Evolutionary conservation across 352 stramenopile genomes (phyloP).

Genomic region (Phytopythium ostracodes): DNA sequence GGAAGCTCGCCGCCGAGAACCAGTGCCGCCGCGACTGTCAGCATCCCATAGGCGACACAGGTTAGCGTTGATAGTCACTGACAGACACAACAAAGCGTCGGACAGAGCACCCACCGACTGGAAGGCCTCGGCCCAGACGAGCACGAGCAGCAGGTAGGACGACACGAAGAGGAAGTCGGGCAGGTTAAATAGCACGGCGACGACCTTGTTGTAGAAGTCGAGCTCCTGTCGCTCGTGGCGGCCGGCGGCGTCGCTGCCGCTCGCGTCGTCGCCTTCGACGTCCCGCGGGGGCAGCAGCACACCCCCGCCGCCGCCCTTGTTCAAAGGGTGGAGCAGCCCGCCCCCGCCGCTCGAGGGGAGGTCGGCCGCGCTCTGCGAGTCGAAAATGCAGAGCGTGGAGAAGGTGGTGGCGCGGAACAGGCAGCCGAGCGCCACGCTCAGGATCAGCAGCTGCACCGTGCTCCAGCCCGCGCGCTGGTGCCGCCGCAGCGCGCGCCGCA

Average conservation of each 20-base stretch:
- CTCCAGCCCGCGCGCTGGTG: constrained; percentile 72
- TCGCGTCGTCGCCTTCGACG: constrained; percentile 12
- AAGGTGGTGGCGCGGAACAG: constrained; percentile 85
- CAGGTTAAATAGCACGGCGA: constrained; percentile 90
- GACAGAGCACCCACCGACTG: constrained; percentile 55
- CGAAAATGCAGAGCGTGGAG: constrained; percentile 85
- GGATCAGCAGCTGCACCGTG: constrained; percentile 78
- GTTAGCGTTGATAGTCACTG: not conserved
- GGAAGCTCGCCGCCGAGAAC: constrained; percentile 84
- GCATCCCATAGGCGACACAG: too few species aligned
- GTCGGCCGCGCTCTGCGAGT: constrained; percentile 65
- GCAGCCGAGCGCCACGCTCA: constrained; percentile 79
- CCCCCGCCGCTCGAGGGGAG: constrained; percentile 19
- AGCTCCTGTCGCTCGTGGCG: constrained; percentile 54
- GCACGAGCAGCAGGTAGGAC: constrained; percentile 87
- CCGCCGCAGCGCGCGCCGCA: constrained; percentile 62
- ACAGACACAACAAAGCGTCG: not conserved
- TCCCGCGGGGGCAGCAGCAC: constrained; percentile 11
- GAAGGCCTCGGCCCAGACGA: constrained; percentile 90
- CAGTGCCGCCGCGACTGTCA: constrained; percentile 83
- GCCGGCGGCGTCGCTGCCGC: constrained; percentile 9
- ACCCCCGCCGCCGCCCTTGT: constrained; percentile 8
- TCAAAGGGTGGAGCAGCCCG: constrained; percentile 13
- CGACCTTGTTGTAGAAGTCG: constrained; percentile 89
- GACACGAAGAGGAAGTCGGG: constrained; percentile 91